Evolutionary conservation across 2,329 filamentous ascomycete species (phyloP).

Genomic region (Fusarium buharicum): DNA sequence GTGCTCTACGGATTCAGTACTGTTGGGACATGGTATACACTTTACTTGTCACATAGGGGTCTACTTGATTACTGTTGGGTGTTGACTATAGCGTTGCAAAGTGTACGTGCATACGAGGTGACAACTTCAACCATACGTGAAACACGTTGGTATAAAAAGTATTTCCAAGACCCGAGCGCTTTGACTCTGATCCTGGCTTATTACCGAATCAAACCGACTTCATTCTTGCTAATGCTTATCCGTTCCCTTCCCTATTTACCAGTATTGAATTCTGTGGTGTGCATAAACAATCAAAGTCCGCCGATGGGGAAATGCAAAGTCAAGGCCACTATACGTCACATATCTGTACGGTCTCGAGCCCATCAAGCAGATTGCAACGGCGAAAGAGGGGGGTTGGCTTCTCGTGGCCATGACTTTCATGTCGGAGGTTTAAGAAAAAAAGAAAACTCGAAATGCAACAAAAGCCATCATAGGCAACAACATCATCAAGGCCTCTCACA

Average conservation of each 20-base stretch:
- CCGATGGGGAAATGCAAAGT: conserved; percentile 20
- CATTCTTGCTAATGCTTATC: conserved; percentile 32
- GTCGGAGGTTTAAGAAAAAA: conserved; percentile 30
- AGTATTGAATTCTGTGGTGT: conserved; percentile 27
- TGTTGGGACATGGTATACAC: neutral
- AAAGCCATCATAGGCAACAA: conserved; percentile 47
- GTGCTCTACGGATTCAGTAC: neutral
- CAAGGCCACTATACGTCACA: conserved; percentile 35
- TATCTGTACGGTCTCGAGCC: conserved; percentile 39
- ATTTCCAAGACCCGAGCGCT: neutral
- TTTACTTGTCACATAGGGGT: neutral
- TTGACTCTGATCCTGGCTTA: neutral
- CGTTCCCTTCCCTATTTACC: conserved; percentile 9
- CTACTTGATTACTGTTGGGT: neutral
- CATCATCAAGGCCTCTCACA: conserved; percentile 44
- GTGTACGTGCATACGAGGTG: neutral
- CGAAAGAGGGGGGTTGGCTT: conserved; percentile 33
- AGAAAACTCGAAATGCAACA: conserved; percentile 30
- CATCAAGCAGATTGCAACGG: conserved; percentile 39
- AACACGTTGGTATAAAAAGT: neutral
- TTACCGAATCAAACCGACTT: conserved; percentile 32
- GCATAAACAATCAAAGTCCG: conserved; percentile 27
- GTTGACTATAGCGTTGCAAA: neutral
- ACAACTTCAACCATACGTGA: neutral
- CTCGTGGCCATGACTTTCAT: conserved; percentile 42